These are phyloP conservation scores for Coix lacrymajobi DNA, from an alignment of 176 grass and related monocot genomes.

Conservation along the genomic window DNA sequence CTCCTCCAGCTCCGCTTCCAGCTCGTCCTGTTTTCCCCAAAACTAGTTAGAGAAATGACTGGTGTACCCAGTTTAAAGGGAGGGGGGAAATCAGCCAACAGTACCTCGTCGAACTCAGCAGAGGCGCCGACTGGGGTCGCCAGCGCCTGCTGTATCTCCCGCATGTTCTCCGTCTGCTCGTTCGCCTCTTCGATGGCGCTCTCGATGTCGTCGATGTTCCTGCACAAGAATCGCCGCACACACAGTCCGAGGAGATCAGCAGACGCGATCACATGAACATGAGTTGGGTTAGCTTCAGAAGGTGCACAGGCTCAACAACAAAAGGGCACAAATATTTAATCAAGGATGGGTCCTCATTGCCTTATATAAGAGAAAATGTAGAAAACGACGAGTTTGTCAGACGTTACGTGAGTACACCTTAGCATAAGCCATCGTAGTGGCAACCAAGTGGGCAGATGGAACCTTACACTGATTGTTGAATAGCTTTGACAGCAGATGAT, in stretches of 20 bases:
- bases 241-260: not conserved
- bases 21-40: constrained; percentile 34
- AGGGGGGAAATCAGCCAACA: not conserved
- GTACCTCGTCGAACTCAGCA: constrained; percentile 65
- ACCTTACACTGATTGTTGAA: constrained; percentile 64
- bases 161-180: constrained; percentile 58
- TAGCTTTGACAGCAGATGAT: constrained; percentile 70
- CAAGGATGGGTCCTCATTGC: not conserved
- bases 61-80: not conserved
- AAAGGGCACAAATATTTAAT: not conserved
- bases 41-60: not conserved
- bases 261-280: not conserved
- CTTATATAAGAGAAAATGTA: not conserved
- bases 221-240: not conserved
- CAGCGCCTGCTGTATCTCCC: constrained; percentile 56
- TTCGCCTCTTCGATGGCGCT: constrained; percentile 43
- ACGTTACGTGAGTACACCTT: not conserved
- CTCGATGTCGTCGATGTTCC: constrained; percentile 68
- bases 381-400: not conserved
- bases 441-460: constrained; percentile 7
- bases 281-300: not conserved
- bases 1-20: constrained; percentile 64
- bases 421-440: not conserved
- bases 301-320: not conserved
- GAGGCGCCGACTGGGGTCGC: constrained; percentile 40